Base-by-base conservation (phyloP, 495 filamentous ascomycete species). In the Penicillium manginii region DNA sequence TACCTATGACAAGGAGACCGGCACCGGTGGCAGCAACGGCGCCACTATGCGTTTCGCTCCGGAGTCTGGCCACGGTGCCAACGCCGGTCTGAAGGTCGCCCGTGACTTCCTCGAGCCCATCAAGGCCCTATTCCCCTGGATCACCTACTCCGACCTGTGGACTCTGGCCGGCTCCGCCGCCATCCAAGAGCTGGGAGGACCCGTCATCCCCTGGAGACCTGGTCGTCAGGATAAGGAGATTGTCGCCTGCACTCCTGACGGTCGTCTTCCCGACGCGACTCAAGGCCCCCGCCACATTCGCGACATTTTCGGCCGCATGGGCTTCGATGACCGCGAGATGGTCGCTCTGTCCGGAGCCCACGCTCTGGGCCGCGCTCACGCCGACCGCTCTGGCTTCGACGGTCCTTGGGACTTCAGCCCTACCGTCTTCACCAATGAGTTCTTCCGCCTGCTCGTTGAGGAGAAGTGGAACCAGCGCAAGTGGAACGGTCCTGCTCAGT, bases 381-480 rank as follows among this genome's bases (percentile, higher is more conserved):
- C 87, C 8, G 87, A 96, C 75, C 91, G 93, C 60, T 88, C 84
- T 63, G 94, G 94, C 52, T 98, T 84, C 77, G 87, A 90, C 2
- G 94, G 94, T 1, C 94, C 93, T 39, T 98, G 94, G 94, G 91
- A 91, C 66, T 97, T 97, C 84, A 92, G 89, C 61, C 94, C 94
- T 31, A 98, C 92, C 18, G 87, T 93, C 46, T 73, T 98, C 67
- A 96, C 88, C 60, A 98, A 98, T 78, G 94, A 97, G 69, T 98
- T 87, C 81, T 98, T 85, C 85, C 85, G 84, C 59, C 84, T 97
- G 4, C 84, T 98, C 43, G 63, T 96, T 37, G 85, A 91, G 19
- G 92, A 97, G 86, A 96, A 96, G 82, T 98, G 94, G 94, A 74
- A 82, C 65, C 88, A 82, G 79, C 86, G 84, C 78, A 96, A 96